Evolutionary conservation across 495 filamentous ascomycete genomes (phyloP), one percentile per base, ranked within the genome.

Genomic region (Hypoxylon intermedium): DNA sequence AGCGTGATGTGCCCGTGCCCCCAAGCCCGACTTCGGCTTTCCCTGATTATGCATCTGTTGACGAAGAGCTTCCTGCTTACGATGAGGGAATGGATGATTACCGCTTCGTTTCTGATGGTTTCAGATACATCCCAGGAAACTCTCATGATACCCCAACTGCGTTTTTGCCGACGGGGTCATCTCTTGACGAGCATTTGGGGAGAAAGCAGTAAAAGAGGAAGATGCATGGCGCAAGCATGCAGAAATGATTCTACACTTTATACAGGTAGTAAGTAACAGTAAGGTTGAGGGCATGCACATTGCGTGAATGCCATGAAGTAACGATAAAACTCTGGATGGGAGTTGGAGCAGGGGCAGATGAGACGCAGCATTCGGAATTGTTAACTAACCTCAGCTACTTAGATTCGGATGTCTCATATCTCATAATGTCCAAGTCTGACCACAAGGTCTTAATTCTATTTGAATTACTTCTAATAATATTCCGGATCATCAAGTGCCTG

Each of bases 11-110:
- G 5, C 59, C 61, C 3, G 44, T 51, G 7, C 63, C 67, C 24
- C 66, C 58, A n/a, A 67, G 67, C 48, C 69, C 65, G 2, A 61
- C 64, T 15, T 64, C 63, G n/a, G 63, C 67, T 15, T 70, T 67
- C 19, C 62, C 67, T 1, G 66, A 71, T 23, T 70, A 69, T 49
- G 54, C 63, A 4, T 59, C 62, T 40, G 67, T 74, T 12, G 74
- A 72, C 24, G 76, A 76, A 53, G 58, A 67, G 45, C 57, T 73
- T 37, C 72, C 72, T 3, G 60, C 74, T 18, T 77, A 75, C 33
- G 76, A 76, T 23, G 69, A 63, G 19, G 67, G 68, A 38, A 63
- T 41, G 5, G 63, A 65, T 30, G 65, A 70, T 55, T 34, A 58
- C 30, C 43, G 52, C 6, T 60, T 74, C 20, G 69, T 72, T 16